A percentile compares a stretch with the other conserved stretches of the same genome.
Evolutionary conservation across 331 rosid genomes (phyloP).

Genomic region (Erythrophleum ivorense): DNA sequence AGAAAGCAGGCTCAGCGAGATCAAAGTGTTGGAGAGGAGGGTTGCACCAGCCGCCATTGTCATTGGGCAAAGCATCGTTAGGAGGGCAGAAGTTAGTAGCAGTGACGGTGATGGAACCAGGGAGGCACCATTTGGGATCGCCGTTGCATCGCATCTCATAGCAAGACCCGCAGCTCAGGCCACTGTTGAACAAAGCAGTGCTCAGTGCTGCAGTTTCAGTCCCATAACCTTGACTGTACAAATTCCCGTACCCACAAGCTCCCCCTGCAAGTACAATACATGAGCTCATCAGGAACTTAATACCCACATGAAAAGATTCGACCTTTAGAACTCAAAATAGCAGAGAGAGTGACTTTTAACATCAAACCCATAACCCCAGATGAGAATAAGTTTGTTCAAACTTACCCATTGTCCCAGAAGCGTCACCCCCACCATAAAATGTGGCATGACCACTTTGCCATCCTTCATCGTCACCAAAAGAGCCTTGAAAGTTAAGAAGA

Average conservation of each 20-base stretch:
- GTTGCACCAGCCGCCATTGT: conserved; percentile 99
- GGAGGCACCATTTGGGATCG: conserved; percentile 90
- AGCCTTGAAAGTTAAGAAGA: conserved; percentile 51
- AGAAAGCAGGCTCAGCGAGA: conserved; percentile 96
- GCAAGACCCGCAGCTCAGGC: conserved; percentile 94
- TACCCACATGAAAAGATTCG: conserved; percentile 20
- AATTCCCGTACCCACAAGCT: conserved; percentile 98
- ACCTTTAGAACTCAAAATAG: conserved; percentile 5
- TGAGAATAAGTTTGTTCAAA: neutral
- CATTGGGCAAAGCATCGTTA: conserved; percentile 72
- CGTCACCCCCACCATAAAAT: conserved; percentile 99
- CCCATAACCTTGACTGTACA: conserved; percentile 95
- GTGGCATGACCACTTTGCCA: conserved; percentile 95
- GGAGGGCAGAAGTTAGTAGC: conserved; percentile 99
- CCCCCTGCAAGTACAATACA: conserved; percentile 60
- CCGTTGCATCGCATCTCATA: conserved; percentile 77
- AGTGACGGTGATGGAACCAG: conserved; percentile 79
- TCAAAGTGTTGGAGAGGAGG: conserved; percentile 99
- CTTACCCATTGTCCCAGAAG: conserved; percentile 98
- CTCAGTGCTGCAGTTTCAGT: conserved; percentile 97
- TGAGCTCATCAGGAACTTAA: conserved; percentile 18
- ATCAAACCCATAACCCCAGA: neutral
- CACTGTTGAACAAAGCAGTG: conserved; percentile 94
- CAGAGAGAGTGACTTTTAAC: too few relatives aligned
- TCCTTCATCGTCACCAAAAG: conserved; percentile 69